A percentile compares a stretch with the other conserved stretches of the same genome.
phyloP scores from a whole-genome alignment of 2,329 filamentous ascomycete species.

The Fusarium equiseti region DNA sequence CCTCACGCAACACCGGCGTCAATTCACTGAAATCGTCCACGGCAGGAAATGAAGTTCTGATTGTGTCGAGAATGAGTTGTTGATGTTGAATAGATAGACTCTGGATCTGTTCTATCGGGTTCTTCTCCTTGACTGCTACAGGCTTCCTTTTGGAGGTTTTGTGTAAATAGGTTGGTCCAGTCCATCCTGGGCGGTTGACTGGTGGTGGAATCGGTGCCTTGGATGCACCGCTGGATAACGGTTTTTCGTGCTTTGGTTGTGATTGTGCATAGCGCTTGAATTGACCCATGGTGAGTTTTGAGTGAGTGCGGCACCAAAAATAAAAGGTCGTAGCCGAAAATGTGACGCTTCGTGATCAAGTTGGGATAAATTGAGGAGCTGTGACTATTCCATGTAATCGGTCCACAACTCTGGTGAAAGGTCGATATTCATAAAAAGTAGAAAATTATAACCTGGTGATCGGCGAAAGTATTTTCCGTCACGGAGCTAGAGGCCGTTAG shows the following conservation, averaged over 20 bases:
- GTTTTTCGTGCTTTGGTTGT: slow-evolving; percentile 20
- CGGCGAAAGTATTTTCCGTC: slow-evolving; percentile 16
- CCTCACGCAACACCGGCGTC: slow-evolving; percentile 1
- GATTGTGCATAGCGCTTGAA: slow-evolving; percentile 21
- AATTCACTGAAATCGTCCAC: slow-evolving; percentile 1
- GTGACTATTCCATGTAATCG: background rate
- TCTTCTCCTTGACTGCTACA: background rate
- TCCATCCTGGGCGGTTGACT: slow-evolving; percentile 17
- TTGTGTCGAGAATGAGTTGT: slow-evolving; percentile 19
- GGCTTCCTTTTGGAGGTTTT: slow-evolving; percentile 9
- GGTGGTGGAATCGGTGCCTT: slow-evolving; percentile 16
- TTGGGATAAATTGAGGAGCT: background rate
- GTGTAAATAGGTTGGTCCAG: slow-evolving; percentile 14
- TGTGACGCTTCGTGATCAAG: background rate
- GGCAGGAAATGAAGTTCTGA: slow-evolving; percentile 15
- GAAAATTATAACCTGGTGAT: background rate
- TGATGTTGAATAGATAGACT: slow-evolving; percentile 2
- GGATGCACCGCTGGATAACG: slow-evolving; percentile 6
- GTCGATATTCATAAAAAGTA: background rate
- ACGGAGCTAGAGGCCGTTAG: background rate
- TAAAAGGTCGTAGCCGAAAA: background rate
- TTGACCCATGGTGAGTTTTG: background rate
- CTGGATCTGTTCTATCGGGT: background rate
- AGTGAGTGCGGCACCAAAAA: accelerated
- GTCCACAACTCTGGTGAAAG: background rate